phyloP scores from a whole-genome alignment of 306 rosid species.

The Gastrolobium villosum region DNA sequence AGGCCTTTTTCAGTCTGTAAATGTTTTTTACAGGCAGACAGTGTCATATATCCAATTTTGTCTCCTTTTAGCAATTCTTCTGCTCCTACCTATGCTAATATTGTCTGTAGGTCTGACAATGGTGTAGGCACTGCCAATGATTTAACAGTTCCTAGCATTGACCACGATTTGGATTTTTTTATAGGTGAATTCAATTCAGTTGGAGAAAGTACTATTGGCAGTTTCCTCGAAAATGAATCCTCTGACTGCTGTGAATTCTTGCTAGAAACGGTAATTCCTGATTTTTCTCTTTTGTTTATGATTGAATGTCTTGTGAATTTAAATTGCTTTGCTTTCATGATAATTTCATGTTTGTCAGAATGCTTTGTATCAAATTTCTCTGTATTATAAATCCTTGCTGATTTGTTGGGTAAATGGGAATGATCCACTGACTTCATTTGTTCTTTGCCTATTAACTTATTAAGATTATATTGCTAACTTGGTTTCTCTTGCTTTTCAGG shows the following conservation, averaged over 20 bases:
- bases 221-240: slow-evolving; percentile 54
- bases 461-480: slow-evolving; percentile 35
- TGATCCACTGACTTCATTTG: slow-evolving; percentile 11
- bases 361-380: slow-evolving; percentile 35
- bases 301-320: slow-evolving; percentile 23
- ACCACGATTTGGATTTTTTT: slow-evolving; percentile 50
- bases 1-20: not conserved
- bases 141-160: slow-evolving; percentile 44
- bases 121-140: slow-evolving; percentile 38
- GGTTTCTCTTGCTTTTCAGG: slow-evolving; percentile 53
- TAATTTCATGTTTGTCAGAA: slow-evolving; percentile 36
- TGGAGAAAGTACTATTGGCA: slow-evolving; percentile 51
- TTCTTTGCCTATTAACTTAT: slow-evolving; percentile 39
- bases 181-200: slow-evolving; percentile 49
- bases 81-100: slow-evolving; percentile 19
- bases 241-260: slow-evolving; percentile 49
- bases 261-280: slow-evolving; percentile 56
- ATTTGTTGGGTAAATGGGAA: slow-evolving; percentile 30
- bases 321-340: slow-evolving; percentile 28
- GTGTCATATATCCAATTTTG: not conserved
- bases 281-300: slow-evolving; percentile 10
- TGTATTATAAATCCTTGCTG: slow-evolving; percentile 13
- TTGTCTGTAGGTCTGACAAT: slow-evolving; percentile 41
- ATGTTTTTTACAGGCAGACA: not conserved
- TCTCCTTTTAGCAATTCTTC: slow-evolving; percentile 30